Base-by-base conservation (phyloP, 192 early-diverging fungal species). In the Coemansia sp. region DNA sequence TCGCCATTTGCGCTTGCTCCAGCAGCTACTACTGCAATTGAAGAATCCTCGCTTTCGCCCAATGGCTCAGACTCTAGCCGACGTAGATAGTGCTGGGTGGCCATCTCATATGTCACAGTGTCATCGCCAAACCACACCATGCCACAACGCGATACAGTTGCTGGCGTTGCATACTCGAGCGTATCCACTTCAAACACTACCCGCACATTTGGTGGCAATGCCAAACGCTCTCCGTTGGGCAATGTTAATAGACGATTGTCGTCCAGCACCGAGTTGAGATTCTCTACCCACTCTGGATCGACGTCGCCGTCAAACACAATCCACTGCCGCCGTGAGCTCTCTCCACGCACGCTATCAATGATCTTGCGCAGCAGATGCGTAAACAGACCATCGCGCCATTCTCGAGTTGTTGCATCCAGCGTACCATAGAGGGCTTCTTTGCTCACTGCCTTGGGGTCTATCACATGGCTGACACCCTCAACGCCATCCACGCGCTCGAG, bases 251-350 rank as follows among this genome's bases (percentile, higher is more conserved):
- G 79, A 50, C 88, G 87, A 80, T 99, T 99, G 77, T 99, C 97
- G 66, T 98, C 97, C 37, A 99, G 79, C 12, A 99, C 96, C 42
- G 89, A 84, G 66, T 77, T 66, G 54, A 99, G 83, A 66, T 99
- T 99, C 80, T 99, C 97, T 15, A 99, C 96, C 97, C 97, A 99
- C 68, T 97, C 93, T 17, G 97, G 96, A 79, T 98, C 97, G 6
- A 99, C 95, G 74, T 98, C 96, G 67, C 96, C 97, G 73, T 98
- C 97, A 76, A 99, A 99, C 18, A 98, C 89, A 58, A 99, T 97
- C 97, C 97, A 99, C 65, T 99, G 96, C 20, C 97, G 88, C 65
- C 89, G 91, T 9, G 71, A 45, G 57, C 85, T 88, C 79, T 98
- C 96, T 49, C 97, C 97, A 57, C 97, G 89, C 15, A 97, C 93